Evolutionary conservation across 495 filamentous ascomycete genomes (phyloP).

Genomic region (Annulohypoxylon bovei): DNA sequence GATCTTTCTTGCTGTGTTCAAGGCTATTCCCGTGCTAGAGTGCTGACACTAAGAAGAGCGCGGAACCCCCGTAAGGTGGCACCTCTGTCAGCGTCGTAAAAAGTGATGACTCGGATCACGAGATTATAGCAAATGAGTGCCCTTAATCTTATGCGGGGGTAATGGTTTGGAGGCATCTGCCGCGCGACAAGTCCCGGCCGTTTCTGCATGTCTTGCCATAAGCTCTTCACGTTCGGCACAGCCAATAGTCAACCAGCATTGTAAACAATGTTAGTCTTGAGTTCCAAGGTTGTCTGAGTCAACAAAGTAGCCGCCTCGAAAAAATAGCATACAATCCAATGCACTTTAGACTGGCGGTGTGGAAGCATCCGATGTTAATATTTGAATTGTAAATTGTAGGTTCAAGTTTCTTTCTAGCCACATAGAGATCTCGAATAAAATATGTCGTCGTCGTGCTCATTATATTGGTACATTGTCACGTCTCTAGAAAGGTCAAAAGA

Average conservation of each 20-base stretch:
- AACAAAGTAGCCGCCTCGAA: constrained; percentile 10
- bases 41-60: neutral
- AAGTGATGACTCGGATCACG: constrained; percentile 2
- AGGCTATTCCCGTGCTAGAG: constrained; percentile 20
- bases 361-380: constrained; percentile 1
- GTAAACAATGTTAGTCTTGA: constrained; percentile 9
- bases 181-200: neutral
- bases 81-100: constrained; percentile 11
- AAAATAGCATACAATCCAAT: constrained; percentile 2
- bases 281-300: constrained; percentile 6
- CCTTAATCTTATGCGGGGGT: neutral
- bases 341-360: constrained; percentile 28
- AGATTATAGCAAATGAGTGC: constrained; percentile 7
- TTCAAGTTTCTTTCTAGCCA: constrained; percentile 33
- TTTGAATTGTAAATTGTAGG: constrained; percentile 10
- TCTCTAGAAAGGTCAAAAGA: constrained; percentile 30
- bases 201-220: constrained; percentile 34
- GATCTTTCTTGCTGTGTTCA: constrained; percentile 22
- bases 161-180: neutral
- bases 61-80: neutral
- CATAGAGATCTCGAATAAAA: constrained; percentile 23
- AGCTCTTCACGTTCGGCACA: neutral
- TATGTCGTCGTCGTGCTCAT: constrained; percentile 30
- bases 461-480: constrained; percentile 30
- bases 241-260: neutral